Conservation (phyloP, 1,284 basidiomycete genomes). For the Sanghuangporus sanghuang region DNA sequence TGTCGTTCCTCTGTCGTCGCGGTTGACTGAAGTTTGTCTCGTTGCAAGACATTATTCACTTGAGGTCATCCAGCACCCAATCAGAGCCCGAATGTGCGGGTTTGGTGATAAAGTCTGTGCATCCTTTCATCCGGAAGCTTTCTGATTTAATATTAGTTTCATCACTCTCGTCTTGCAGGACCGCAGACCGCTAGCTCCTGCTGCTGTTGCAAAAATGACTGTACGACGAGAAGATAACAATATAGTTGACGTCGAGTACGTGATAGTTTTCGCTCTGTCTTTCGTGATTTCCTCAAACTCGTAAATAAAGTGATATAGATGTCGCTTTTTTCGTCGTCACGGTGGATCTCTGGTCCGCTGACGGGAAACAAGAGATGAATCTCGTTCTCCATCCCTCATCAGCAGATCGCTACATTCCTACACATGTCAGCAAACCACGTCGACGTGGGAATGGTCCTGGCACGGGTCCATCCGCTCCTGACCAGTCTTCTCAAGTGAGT, state of each 20-base stretch:
- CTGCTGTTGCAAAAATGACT: slow-evolving; percentile 80
- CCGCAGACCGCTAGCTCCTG: slow-evolving; percentile 84
- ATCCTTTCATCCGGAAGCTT: neutral
- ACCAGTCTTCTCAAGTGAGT: slow-evolving; percentile 16
- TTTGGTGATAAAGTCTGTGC: slow-evolving; percentile 84
- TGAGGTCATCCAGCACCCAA: slow-evolving; percentile 80
- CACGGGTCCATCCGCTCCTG: slow-evolving; percentile 1
- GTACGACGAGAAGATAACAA: slow-evolving; percentile 64
- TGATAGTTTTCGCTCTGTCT: slow-evolving; percentile 21
- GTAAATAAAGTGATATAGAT: slow-evolving; percentile 63
- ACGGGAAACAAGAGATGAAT: slow-evolving; percentile 77
- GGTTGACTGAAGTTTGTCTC: neutral
- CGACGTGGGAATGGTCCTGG: slow-evolving; percentile 34
- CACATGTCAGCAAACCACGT: slow-evolving; percentile 47
- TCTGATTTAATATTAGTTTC: slow-evolving; percentile 14
- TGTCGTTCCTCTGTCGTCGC: neutral
- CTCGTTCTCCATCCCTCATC: slow-evolving; percentile 82
- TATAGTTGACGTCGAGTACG: slow-evolving; percentile 74
- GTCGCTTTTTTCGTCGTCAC: slow-evolving; percentile 83
- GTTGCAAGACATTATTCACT: slow-evolving; percentile 67
- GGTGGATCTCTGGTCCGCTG: slow-evolving; percentile 83
- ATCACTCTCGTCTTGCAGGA: slow-evolving; percentile 47
- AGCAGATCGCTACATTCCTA: slow-evolving; percentile 60
- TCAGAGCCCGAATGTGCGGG: slow-evolving; percentile 88
- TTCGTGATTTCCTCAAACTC: slow-evolving; percentile 20